Conservation (phyloP, 2,329 filamentous ascomycete genomes). For the Colletotrichum shisoi region DNA sequence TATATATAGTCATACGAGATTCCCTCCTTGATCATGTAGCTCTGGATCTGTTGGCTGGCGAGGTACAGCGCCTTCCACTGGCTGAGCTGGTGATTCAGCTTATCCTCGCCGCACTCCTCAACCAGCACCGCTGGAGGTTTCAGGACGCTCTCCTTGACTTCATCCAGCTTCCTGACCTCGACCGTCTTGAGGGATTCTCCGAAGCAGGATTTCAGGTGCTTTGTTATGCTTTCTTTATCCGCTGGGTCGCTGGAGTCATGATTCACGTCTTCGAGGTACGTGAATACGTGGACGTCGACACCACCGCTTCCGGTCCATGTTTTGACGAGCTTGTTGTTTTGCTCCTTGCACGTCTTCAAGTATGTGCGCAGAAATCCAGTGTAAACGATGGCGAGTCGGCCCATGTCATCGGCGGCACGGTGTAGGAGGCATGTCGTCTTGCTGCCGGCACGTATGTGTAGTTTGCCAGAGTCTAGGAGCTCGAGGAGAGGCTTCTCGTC, state of each 20-base stretch:
- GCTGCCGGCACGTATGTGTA: constrained; percentile 38
- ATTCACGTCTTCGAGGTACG: constrained; percentile 39
- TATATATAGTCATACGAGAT: constrained; percentile 38
- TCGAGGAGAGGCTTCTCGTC: constrained; percentile 37
- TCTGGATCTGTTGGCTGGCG: constrained; percentile 47
- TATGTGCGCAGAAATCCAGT: constrained; percentile 41
- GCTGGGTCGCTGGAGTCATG: constrained; percentile 34
- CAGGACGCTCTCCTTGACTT: constrained; percentile 35
- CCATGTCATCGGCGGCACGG: constrained; percentile 38
- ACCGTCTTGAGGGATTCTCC: constrained; percentile 39
- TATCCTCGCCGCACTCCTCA: constrained; percentile 33
- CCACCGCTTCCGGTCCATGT: constrained; percentile 40
- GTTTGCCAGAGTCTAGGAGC: constrained; percentile 39
- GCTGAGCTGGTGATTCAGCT: constrained; percentile 39
- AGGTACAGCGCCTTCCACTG: constrained; percentile 43
- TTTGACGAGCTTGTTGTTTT: constrained; percentile 40
- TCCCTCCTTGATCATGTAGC: constrained; percentile 43
- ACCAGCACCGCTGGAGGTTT: constrained; percentile 32
- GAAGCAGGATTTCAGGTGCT: constrained; percentile 39
- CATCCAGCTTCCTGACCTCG: constrained; percentile 28
- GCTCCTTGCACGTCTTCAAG: constrained; percentile 39
- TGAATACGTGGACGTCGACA: constrained; percentile 40
- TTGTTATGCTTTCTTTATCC: constrained; percentile 33
- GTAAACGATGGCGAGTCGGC: constrained; percentile 40
- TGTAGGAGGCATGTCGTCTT: constrained; percentile 38